Base-by-base conservation (phyloP, 208 protist species). In the Vickermania ingenoplastis region DNA sequence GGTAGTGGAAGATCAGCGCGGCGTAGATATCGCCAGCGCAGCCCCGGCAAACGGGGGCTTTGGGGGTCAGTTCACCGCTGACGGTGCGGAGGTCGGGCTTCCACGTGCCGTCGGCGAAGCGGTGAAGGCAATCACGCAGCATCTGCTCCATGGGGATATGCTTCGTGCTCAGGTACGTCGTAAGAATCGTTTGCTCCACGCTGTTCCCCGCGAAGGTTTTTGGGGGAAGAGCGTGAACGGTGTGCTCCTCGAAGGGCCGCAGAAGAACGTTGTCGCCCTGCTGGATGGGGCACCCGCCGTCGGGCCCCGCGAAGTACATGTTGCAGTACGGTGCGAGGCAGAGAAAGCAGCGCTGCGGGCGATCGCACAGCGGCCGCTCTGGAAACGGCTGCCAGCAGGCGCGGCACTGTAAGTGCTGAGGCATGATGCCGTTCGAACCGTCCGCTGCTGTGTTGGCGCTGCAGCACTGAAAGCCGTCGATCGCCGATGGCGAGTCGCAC, bases 1-100 rank as follows among this genome's bases (percentile, higher is more conserved):
- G 75, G 71, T 84, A 94, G 61, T 84, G 65, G 57, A 94, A 94
- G 49, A 97, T 63, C 7, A 95, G 57, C 25, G 67, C 67, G 1
- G 80, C 69, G 57, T 94, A 91, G 7, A 86, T 66, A 2, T 2
- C 31, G 23, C 59, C 57, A 5, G 71, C 77, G 59, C 88, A 96
- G 7, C 31, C 54, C 36, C 54, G 52, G 56, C 91, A 96, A 25
- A 91, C 63, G 5, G 74, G 57, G 2, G 73, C 67, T 25, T 82
- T 51, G 0, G 63, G 29, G 21, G 59, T 61, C 13, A 92, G 23
- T 1, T 67, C 27, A 1, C 77, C 77, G 53, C 79, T 75, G 45
- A 86, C 71, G 53, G 71, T 69, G 11, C 67, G 53, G 27, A 90
- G 73, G 52, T 92, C 78, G 3, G 83, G 79, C 57, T 73, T 66